A percentile compares a stretch with the other conserved stretches of the same genome.
Conservation (phyloP, 805 yeast genomes). For the Cyberlindnera suaveolens region DNA sequence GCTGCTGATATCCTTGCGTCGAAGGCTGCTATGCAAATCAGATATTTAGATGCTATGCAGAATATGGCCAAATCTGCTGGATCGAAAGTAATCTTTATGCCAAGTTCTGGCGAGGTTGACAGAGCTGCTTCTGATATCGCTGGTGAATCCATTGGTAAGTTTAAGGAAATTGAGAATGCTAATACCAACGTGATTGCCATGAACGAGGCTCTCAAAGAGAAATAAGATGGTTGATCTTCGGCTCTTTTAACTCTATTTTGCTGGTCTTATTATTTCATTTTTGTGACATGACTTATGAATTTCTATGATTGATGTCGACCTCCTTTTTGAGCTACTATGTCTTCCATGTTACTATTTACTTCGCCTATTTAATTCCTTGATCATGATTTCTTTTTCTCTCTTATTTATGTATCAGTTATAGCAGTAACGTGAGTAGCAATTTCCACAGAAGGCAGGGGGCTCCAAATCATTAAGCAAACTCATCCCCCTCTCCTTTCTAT, state of each 20-base stretch:
- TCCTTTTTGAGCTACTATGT: too few species aligned
- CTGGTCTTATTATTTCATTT: too few species aligned
- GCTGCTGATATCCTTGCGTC: constrained; percentile 73
- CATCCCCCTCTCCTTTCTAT: constrained; percentile 26
- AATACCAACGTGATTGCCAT: constrained; percentile 4
- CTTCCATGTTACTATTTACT: too few species aligned
- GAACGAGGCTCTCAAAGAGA: constrained; percentile 2
- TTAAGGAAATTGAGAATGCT: neutral
- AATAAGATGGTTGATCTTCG: neutral
- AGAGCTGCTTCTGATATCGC: constrained; percentile 7
- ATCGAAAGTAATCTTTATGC: constrained; percentile 72
- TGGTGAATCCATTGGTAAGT: neutral
- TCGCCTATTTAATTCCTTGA: too few species aligned
- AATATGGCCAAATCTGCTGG: constrained; percentile 57
- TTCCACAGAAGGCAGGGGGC: constrained; percentile 29
- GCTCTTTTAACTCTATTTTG: neutral
- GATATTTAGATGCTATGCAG: constrained; percentile 77
- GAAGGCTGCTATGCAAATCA: constrained; percentile 71
- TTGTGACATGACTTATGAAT: too few species aligned
- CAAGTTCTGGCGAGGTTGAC: constrained; percentile 39
- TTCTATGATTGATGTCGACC: too few species aligned
- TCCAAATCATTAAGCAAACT: constrained; percentile 16
- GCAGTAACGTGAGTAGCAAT: constrained; percentile 36
- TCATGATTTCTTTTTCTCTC: neutral
- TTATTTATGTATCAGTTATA: constrained; percentile 21